Conservation (phyloP, 2,329 filamentous ascomycete species). For the Xylariomycetidae sp. region DNA sequence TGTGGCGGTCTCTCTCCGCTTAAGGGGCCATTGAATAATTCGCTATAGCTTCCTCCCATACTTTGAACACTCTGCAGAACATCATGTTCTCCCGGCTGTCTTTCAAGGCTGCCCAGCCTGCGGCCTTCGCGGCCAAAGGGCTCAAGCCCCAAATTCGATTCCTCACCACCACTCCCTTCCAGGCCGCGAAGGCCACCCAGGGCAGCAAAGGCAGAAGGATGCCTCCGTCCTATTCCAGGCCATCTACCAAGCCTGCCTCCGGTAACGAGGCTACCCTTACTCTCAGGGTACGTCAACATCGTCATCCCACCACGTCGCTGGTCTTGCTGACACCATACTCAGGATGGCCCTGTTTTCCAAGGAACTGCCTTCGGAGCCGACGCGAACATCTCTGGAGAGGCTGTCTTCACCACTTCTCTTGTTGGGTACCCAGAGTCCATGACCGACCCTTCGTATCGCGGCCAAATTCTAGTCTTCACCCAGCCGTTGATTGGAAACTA, state of each 20-base stretch:
- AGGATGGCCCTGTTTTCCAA: conserved; percentile 93
- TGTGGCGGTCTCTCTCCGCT: conserved; percentile 48
- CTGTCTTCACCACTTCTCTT: conserved; percentile 96
- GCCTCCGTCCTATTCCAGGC: conserved; percentile 51
- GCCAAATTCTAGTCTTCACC: conserved; percentile 97
- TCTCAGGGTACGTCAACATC: conserved; percentile 63
- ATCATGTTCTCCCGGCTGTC: conserved; percentile 59
- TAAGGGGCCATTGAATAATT: conserved; percentile 34
- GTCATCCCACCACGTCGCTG: neutral
- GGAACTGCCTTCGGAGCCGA: conserved; percentile 96
- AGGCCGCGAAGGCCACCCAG: conserved; percentile 48
- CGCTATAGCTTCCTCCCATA: conserved; percentile 15
- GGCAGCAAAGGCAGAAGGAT: conserved; percentile 67
- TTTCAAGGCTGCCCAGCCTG: conserved; percentile 47
- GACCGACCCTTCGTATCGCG: conserved; percentile 82
- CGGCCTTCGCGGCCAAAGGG: conserved; percentile 39
- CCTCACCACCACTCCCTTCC: conserved; percentile 13
- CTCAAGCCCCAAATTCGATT: conserved; percentile 32
- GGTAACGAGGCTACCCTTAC: conserved; percentile 87
- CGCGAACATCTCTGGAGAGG: conserved; percentile 94
- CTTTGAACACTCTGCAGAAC: conserved; percentile 16
- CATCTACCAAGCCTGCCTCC: conserved; percentile 62
- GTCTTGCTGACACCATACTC: conserved; percentile 23
- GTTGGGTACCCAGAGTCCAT: conserved; percentile 97
- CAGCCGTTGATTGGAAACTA: conserved; percentile 98